Evolutionary conservation across 768 basidiomycete genomes (phyloP), one percentile per base, ranked within the genome.

Genomic region (Termitomyces sp.): DNA sequence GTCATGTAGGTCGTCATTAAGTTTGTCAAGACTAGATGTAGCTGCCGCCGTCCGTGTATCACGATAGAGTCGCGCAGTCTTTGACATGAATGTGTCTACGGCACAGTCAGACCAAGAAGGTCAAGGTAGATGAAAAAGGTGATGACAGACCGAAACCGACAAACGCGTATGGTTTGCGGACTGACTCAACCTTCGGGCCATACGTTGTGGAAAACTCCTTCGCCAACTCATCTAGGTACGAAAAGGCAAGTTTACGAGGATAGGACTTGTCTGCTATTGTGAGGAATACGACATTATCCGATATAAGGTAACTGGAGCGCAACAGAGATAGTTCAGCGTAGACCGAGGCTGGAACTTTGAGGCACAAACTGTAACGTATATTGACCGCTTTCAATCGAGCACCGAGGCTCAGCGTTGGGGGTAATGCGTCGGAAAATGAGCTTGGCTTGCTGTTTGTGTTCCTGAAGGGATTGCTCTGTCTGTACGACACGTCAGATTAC

Each of bases 401-500:
- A 98, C 35, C 90, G 83, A 9, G 95, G 94, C 70, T 99, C 97
- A 21, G 91, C 87, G 70, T 98, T 94, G 44, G 93, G 85, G 27
- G 91, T 92, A 66, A 99, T 87, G 39, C 97, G 86, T 58, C 95
- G 83, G 70, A 98, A 98, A 65, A 99, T 88, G 64, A 99, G 81
- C 71, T 99, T 99, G 32, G 95, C 85, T 70, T 99, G 96, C 64
- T 98, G 96, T 70, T 99, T 99, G 78, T 98, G 94, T 73, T 98
- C 97, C 67, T 94, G 92, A 40, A 99, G 76, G 55, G 88, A 80
- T 68, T 90, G 88, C 72, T 98, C 95, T 62, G 93, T 97, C 96
- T 98, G 47, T 43, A 44, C 43, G 61, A 50, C 59, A 60, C 60
- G 64, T 62, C 58, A 61, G 54, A 42, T 46, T 44, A 52, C 9